phyloP scores from a whole-genome alignment of 805 yeast species.

The Starmerella ratchasimensis region DNA sequence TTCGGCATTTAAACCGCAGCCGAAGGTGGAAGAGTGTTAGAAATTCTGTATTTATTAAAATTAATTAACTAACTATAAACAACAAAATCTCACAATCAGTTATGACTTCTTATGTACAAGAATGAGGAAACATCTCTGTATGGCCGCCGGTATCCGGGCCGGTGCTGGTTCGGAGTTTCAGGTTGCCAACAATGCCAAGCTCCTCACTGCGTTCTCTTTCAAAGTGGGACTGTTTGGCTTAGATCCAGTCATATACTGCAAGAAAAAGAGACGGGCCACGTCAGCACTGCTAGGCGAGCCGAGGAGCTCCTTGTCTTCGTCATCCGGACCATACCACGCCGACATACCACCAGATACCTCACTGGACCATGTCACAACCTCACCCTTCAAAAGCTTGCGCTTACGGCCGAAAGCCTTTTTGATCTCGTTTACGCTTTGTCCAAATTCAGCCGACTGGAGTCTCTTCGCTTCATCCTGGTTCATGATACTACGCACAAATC shows the following conservation, averaged over 20 bases:
- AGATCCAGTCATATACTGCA: constrained; percentile 61
- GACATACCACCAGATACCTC: constrained; percentile 35
- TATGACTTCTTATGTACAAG: no score
- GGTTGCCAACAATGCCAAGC: constrained; percentile 9
- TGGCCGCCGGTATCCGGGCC: no score
- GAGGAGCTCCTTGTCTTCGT: constrained; percentile 26
- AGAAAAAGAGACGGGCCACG: constrained; percentile 51
- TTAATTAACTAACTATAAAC: no score
- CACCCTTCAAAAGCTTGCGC: constrained; percentile 65
- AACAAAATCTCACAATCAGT: no score
- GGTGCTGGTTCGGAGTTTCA: no score
- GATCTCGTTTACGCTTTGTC: constrained; percentile 55
- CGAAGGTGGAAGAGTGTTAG: no score
- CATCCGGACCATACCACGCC: constrained; percentile 28
- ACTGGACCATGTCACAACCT: constrained; percentile 47
- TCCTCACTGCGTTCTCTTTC: constrained; percentile 11
- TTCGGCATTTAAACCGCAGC: no score
- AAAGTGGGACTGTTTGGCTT: constrained; percentile 51
- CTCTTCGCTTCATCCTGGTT: constrained; percentile 49
- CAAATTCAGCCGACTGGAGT: constrained; percentile 33
- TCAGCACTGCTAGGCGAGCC: constrained; percentile 53
- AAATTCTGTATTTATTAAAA: no score
- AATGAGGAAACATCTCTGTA: no score
- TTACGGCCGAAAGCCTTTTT: constrained; percentile 47
- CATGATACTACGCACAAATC: constrained; percentile 65